These are phyloP conservation scores for Petrea volubilis DNA, from an alignment of 257 asterid genomes.

Conservation along the genomic window DNA sequence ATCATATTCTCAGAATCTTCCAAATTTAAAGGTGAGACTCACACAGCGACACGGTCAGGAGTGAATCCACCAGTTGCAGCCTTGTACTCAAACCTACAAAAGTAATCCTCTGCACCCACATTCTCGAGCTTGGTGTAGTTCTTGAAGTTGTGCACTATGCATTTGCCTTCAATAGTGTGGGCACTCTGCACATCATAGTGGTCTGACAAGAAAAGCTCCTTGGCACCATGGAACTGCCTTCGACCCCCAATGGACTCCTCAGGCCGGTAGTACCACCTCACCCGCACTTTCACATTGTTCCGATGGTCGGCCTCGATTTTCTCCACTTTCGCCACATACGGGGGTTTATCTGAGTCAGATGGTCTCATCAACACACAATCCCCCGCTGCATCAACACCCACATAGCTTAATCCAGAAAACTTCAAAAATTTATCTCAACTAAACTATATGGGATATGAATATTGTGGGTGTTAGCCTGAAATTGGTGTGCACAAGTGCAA, in stretches of 20 bases:
- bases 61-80: slow-evolving; percentile 74
- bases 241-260: slow-evolving; percentile 78
- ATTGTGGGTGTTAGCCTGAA: background rate
- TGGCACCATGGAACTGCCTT: slow-evolving; percentile 76
- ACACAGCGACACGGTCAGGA: slow-evolving; percentile 87
- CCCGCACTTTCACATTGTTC: slow-evolving; percentile 63
- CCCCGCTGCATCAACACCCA: slow-evolving; percentile 50
- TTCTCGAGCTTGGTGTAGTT: slow-evolving; percentile 71
- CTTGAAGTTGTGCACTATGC: slow-evolving; percentile 66
- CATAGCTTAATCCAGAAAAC: background rate
- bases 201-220: slow-evolving; percentile 73
- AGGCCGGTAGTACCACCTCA: slow-evolving; percentile 74
- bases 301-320: slow-evolving; percentile 64
- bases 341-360: slow-evolving; percentile 56
- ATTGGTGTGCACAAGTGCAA: background rate
- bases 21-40: slow-evolving; percentile 28
- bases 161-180: slow-evolving; percentile 75
- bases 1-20: background rate
- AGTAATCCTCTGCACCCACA: slow-evolving; percentile 75
- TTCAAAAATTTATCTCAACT: background rate
- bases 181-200: slow-evolving; percentile 80
- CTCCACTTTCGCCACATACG: slow-evolving; percentile 69
- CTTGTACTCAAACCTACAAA: slow-evolving; percentile 68
- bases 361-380: slow-evolving; percentile 78
- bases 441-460: background rate